These are phyloP conservation scores for Sistotremastrum suecicum DNA, from an alignment of 768 basidiomycete genomes.

Conservation along the genomic window DNA sequence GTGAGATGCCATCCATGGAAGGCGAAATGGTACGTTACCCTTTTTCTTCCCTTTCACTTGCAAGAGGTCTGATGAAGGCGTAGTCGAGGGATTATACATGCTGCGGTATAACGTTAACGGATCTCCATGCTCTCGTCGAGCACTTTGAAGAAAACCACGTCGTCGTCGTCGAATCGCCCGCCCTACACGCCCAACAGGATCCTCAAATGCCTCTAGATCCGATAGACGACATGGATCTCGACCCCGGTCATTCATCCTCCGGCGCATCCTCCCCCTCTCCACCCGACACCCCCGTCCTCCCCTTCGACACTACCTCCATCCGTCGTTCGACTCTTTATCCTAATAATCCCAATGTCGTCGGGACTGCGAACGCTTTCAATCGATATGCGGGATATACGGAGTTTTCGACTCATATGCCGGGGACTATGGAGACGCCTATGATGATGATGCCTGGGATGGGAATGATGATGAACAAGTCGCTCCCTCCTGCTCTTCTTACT, in stretches of 20 bases:
- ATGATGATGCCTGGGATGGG: not conserved
- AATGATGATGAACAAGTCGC: constrained; percentile 10
- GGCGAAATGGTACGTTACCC: constrained; percentile 49
- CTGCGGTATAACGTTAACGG: constrained; percentile 65
- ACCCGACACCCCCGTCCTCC: constrained; percentile 24
- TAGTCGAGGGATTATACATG: constrained; percentile 84
- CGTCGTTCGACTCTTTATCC: constrained; percentile 25
- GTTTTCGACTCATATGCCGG: constrained; percentile 50
- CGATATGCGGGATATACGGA: constrained; percentile 54
- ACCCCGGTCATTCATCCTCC: constrained; percentile 24
- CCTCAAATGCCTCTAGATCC: not conserved
- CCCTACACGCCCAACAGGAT: constrained; percentile 1
- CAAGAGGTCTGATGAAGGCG: not conserved
- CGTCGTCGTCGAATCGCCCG: constrained; percentile 40
- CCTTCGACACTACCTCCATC: constrained; percentile 40
- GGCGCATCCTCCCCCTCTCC: constrained; percentile 25
- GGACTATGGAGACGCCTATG: constrained; percentile 24
- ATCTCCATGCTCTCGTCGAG: constrained; percentile 74
- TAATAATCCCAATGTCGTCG: constrained; percentile 14
- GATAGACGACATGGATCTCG: constrained; percentile 71
- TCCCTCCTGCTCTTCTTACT: constrained; percentile 55
- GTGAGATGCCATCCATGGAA: constrained; percentile 40
- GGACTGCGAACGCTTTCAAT: constrained; percentile 45
- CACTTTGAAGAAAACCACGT: constrained; percentile 90
- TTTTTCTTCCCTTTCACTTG: not conserved